Evolutionary conservation across 495 filamentous ascomycete genomes (phyloP).

Genomic region (Penicillium bovifimosum): DNA sequence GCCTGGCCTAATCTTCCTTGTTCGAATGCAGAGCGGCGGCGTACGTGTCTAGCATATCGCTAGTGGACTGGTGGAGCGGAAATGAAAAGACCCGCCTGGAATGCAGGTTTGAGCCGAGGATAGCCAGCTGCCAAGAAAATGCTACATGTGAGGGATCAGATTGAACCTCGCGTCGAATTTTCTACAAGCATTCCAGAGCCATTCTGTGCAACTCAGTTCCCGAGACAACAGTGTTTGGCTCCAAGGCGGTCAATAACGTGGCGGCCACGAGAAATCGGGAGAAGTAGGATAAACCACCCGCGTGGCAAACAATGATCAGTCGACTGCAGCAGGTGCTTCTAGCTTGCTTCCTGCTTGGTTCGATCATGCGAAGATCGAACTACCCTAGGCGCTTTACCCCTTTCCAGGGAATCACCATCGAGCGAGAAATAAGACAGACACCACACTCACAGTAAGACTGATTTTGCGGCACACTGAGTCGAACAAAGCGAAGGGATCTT

Average conservation of each 20-base stretch:
- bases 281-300: conserved; percentile 7
- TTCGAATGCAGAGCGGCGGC: too few relatives aligned
- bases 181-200: conserved; percentile 18
- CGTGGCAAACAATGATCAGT: conserved; percentile 16
- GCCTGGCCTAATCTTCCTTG: too few relatives aligned
- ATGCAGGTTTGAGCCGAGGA: background rate
- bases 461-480: background rate
- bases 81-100: background rate
- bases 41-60: background rate
- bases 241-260: conserved; percentile 33
- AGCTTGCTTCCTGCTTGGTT: conserved; percentile 7
- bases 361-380: conserved; percentile 2
- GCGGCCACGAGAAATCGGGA: conserved; percentile 37
- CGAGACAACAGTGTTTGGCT: background rate
- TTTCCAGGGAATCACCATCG: background rate
- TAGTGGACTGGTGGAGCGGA: background rate
- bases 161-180: conserved; percentile 10
- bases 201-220: conserved; percentile 7
- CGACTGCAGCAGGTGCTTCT: conserved; percentile 4
- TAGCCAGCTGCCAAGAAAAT: background rate
- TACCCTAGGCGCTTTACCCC: background rate
- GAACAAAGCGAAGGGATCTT: background rate
- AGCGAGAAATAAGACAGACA: background rate
- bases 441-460: background rate
- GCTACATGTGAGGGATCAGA: background rate